phyloP scores from a whole-genome alignment of 768 basidiomycete genomes.

The Hypholoma sublateritium region DNA sequence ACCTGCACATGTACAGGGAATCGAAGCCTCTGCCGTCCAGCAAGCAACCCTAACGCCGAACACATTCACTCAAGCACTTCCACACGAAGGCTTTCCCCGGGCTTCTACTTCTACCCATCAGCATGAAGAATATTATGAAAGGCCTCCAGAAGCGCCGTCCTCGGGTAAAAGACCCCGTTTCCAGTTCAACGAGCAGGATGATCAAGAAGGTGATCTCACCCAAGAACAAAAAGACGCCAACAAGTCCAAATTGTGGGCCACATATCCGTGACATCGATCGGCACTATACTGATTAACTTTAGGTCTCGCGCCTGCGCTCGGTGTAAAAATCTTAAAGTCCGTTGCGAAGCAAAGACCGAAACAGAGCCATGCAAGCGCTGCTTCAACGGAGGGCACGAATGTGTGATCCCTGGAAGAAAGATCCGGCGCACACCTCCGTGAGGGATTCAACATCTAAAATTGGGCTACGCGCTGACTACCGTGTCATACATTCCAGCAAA shows the following conservation, averaged over 20 bases:
- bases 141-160: constrained; percentile 20
- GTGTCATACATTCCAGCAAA: constrained; percentile 49
- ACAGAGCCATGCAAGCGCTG: constrained; percentile 78
- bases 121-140: constrained; percentile 13
- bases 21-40: background rate
- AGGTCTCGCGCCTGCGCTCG: constrained; percentile 66
- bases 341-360: constrained; percentile 73
- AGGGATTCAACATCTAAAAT: constrained; percentile 23
- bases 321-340: constrained; percentile 70
- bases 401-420: constrained; percentile 81
- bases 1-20: background rate
- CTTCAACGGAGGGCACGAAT: constrained; percentile 67
- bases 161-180: constrained; percentile 35
- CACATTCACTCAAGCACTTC: background rate
- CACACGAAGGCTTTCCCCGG: constrained; percentile 16
- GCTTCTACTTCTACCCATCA: constrained; percentile 19
- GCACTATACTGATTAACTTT: constrained; percentile 13
- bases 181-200: constrained; percentile 32
- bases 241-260: constrained; percentile 45
- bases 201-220: constrained; percentile 31
- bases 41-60: background rate
- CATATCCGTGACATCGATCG: constrained; percentile 4
- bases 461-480: background rate
- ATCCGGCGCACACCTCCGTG: constrained; percentile 79
- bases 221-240: constrained; percentile 34